Conservation (phyloP, 1,284 basidiomycete genomes). For the Cutaneotrichosporon sp. region DNA sequence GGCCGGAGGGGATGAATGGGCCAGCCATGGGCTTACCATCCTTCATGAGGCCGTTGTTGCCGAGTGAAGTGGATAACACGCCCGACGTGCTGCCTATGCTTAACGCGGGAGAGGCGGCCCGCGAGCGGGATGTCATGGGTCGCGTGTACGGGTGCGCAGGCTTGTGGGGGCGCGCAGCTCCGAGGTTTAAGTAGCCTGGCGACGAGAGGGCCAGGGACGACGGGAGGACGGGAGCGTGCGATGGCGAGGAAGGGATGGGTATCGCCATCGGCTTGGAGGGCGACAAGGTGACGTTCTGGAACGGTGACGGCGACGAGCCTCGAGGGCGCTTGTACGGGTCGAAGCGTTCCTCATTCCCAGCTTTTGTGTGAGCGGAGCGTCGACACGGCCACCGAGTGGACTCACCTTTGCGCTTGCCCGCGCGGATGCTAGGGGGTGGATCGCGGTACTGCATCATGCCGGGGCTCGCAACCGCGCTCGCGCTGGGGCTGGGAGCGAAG, state of each 20-base stretch:
- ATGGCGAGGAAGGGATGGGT: slow-evolving; percentile 45
- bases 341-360: slow-evolving; percentile 45
- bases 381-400: background rate
- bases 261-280: slow-evolving; percentile 37
- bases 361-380: slow-evolving; percentile 16
- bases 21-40: slow-evolving; percentile 25
- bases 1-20: slow-evolving; percentile 36
- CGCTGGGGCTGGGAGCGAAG: slow-evolving; percentile 20
- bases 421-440: slow-evolving; percentile 31
- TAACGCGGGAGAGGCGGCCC: slow-evolving; percentile 46
- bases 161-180: slow-evolving; percentile 6
- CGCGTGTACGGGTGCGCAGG: slow-evolving; percentile 39
- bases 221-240: slow-evolving; percentile 33
- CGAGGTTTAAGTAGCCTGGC: slow-evolving; percentile 20
- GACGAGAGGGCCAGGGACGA: slow-evolving; percentile 26
- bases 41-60: slow-evolving; percentile 20
- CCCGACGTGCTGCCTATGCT: slow-evolving; percentile 43
- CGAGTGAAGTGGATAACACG: slow-evolving; percentile 34
- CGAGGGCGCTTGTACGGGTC: slow-evolving; percentile 52
- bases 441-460: slow-evolving; percentile 52
- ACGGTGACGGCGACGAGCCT: slow-evolving; percentile 43
- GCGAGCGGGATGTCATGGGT: slow-evolving; percentile 40
- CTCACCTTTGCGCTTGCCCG: slow-evolving; percentile 50
- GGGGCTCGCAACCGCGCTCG: slow-evolving; percentile 10
- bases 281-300: slow-evolving; percentile 33